Evolutionary conservation across 2,329 filamentous ascomycete species (phyloP), one percentile per base, ranked within the genome.

Genomic region (Aspergillus piperis): DNA sequence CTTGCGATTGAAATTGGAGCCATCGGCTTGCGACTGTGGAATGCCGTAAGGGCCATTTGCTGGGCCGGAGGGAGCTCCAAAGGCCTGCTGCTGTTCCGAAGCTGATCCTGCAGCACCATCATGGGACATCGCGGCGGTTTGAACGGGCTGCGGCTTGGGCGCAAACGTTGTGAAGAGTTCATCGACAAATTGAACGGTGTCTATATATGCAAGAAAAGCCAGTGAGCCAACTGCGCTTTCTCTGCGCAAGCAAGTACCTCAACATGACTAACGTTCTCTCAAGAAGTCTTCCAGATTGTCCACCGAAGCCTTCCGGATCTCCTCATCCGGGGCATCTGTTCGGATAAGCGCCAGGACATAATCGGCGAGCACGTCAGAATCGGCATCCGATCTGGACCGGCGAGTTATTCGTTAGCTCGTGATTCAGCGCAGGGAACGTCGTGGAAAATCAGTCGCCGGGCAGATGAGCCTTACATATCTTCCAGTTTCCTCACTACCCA

Each of bases 401-500:
- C 38, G 15, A 25, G 21, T 38, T 39, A 25, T 6, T 15, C 44
- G 42, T 55, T 44, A 44, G 17, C 53, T 47, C 15, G 25, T 25
- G 41, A 42, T 10, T 15, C 32, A 36, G 32, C 32, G 32, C 32
- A 36, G 32, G 32, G 32, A 36, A 36, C 32, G 11, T 36, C 32
- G 13, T 13, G 11, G 32, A 36, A 11, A 2, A 36, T 2, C 32
- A 36, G 32, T 36, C 52, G 23, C 39, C 11, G 38, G 23, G n/a
- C 10, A 25, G 5, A 25, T 11, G 23, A 10, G 54, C 72, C 81
- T 69, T 77, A 84, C 82, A 84, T 84, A 58, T 82, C 81, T 69
- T 86, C 84, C 53, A 88, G 75, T 66, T 83, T 83, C 69, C 81
- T 83, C 42, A 86, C 80, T 57, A 86, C 78, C 84, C 84, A 87